Evolutionary conservation across 495 filamentous ascomycete species (phyloP).

Genomic region (Podospora pseudopauciseta): DNA sequence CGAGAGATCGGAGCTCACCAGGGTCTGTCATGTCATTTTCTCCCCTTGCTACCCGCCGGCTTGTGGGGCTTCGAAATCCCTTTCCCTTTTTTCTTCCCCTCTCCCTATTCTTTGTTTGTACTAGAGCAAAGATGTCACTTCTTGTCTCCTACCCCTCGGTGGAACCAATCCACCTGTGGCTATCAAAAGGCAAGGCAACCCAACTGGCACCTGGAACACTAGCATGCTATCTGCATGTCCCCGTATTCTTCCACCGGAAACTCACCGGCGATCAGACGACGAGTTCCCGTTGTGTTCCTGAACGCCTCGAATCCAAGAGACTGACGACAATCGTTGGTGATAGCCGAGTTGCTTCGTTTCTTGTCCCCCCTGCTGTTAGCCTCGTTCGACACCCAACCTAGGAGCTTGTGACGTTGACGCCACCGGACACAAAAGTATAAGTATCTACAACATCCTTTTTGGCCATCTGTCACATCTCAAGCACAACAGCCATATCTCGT

Average conservation of each 20-base stretch:
- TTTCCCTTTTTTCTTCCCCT: not conserved
- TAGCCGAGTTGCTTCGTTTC: not conserved
- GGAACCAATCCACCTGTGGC: not conserved
- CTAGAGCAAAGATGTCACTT: not conserved
- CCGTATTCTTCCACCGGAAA: not conserved
- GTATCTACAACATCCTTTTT: not conserved
- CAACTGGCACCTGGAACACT: not conserved
- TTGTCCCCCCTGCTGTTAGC: not conserved
- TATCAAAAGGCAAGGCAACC: not conserved
- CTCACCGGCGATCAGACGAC: not conserved
- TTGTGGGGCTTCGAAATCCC: not conserved
- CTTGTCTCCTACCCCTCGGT: not conserved
- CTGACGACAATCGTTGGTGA: not conserved
- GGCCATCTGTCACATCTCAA: not conserved
- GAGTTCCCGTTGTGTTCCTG: not conserved
- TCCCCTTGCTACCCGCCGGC: not conserved
- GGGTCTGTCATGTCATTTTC: not conserved
- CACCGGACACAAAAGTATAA: not conserved
- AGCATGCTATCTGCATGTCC: not conserved
- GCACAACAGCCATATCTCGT: not conserved
- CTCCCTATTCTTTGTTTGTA: not conserved
- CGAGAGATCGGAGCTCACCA: not conserved
- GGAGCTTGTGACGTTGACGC: not conserved
- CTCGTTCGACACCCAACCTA: not conserved
- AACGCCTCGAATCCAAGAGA: not conserved